phyloP scores from a whole-genome alignment of 805 yeast species.

The Sugiyamaella lignohabitans region DNA sequence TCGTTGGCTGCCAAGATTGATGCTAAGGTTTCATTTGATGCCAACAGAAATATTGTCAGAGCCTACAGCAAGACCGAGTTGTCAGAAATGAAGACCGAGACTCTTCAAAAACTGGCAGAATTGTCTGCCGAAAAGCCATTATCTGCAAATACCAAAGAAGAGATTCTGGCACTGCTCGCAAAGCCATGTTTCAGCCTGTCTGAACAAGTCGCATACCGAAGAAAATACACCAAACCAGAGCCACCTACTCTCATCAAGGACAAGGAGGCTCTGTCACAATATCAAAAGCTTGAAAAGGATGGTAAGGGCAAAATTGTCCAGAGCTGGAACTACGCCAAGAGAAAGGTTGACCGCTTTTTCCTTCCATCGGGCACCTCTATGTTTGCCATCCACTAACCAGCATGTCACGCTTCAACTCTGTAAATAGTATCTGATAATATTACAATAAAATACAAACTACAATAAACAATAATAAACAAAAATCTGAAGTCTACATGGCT shows the following conservation, averaged over 20 bases:
- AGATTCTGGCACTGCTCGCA: constrained; percentile 41
- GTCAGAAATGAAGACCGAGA: constrained; percentile 22
- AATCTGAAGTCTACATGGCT: too few relatives aligned
- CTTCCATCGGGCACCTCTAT: constrained; percentile 25
- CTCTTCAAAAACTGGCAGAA: constrained; percentile 18
- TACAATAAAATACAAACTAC: too few relatives aligned
- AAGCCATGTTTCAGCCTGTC: constrained; percentile 30
- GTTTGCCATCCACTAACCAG: constrained; percentile 19
- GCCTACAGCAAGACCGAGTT: constrained; percentile 35
- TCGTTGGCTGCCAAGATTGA: constrained; percentile 34
- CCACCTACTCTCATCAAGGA: constrained; percentile 46
- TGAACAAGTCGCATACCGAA: constrained; percentile 37
- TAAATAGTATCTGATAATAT: constrained; percentile 2
- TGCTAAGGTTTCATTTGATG: constrained; percentile 43
- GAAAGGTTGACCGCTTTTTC: constrained; percentile 44
- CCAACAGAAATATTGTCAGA: constrained; percentile 36
- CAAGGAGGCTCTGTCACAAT: constrained; percentile 23
- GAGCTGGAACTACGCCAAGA: constrained; percentile 54
- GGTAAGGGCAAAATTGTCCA: constrained; percentile 46
- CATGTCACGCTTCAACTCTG: constrained; percentile 14
- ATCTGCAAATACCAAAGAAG: constrained; percentile 36
- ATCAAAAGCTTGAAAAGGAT: constrained; percentile 35
- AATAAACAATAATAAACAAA: too few relatives aligned
- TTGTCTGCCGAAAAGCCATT: constrained; percentile 23
- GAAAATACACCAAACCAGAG: constrained; percentile 49